Evolutionary conservation across 306 rosid species (phyloP), one percentile per base, ranked within the genome.

Genomic region (Sicyos edulis): DNA sequence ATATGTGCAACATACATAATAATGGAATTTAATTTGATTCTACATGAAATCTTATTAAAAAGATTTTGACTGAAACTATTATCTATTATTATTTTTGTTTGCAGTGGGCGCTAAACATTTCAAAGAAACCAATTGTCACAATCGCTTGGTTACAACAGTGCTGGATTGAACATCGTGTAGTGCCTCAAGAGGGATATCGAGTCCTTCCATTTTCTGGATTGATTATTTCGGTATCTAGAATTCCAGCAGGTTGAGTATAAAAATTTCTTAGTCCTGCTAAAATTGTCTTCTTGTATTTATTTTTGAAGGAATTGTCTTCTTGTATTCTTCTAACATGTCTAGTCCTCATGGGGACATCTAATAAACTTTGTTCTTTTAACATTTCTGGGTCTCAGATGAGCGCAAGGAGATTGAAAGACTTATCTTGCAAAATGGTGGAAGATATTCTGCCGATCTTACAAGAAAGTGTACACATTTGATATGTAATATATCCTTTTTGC

Each of bases 51-150:
- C 9, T 63, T 9, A 40, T 63, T 37, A 51, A 51, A n/a, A 37
- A 63, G 70, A 40, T 63, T 63, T 63, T 63, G 70, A 40, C 26
- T 37, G 16, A 52, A 17, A 71, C 16, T 16, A 34, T 1, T 6
- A 45, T 12, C n/a, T 53, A 15, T 29, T 49, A 13, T 71, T 71
- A 67, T 17, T 22, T 64, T 32, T 74, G 83, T 32, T 47, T 82
- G 76, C 95, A 93, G 98, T 90, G 96, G 98, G 98, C 98, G 77
- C 73, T 93, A 80, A 82, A 88, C 81, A 70, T 75, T 75, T 79
- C 89, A 82, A 93, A 90, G 97, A 93, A 93, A 88, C 98, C 98
- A 54, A 86, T 90, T 69, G 85, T 93, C 74, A 87, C 98, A 42
- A 50, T 80, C 54, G 83, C 85, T 80, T 93, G 97, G 97, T 83